These are phyloP conservation scores for Catenaria anguillulae DNA, from an alignment of 371 early-diverging fungal species.

Conservation along the genomic window DNA sequence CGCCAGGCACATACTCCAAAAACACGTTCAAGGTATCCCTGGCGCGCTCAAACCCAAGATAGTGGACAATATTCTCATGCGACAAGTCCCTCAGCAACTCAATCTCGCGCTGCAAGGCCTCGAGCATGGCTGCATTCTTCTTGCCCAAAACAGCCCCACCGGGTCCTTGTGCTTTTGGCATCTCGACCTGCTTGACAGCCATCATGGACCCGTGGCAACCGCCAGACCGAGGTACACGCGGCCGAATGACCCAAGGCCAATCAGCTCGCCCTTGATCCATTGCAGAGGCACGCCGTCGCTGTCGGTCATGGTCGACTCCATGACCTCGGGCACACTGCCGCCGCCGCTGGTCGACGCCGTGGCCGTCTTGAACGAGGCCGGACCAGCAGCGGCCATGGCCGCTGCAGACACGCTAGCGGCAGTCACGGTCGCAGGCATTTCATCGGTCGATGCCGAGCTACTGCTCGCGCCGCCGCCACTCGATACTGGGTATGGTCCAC, in stretches of 20 bases:
- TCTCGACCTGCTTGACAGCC: constrained; percentile 86
- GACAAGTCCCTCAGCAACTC: constrained; percentile 59
- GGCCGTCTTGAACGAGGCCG: neutral
- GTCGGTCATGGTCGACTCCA: too few relatives aligned
- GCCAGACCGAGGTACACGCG: constrained; percentile 78
- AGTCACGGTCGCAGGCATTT: too few relatives aligned
- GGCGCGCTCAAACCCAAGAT: constrained; percentile 69
- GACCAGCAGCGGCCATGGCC: too few relatives aligned
- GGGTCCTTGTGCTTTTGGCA: constrained; percentile 23
- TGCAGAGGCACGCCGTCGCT: neutral
- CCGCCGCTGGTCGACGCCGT: neutral
- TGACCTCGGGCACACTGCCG: too few relatives aligned
- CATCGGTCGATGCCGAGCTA: too few relatives aligned
- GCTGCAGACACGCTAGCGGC: too few relatives aligned
- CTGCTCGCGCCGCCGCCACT: too few relatives aligned
- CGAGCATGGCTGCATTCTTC: constrained; percentile 13
- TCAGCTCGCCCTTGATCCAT: constrained; percentile 71
- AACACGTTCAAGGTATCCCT: constrained; percentile 79
- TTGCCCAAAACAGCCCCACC: neutral
- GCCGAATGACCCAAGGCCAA: constrained; percentile 94
- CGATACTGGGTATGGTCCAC: too few relatives aligned
- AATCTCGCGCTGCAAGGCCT: constrained; percentile 61
- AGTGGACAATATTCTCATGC: constrained; percentile 64
- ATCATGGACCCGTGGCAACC: constrained; percentile 64
- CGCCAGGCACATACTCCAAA: constrained; percentile 95